Evolutionary conservation across 306 rosid genomes (phyloP).

Genomic region (Cucumis hystrix): DNA sequence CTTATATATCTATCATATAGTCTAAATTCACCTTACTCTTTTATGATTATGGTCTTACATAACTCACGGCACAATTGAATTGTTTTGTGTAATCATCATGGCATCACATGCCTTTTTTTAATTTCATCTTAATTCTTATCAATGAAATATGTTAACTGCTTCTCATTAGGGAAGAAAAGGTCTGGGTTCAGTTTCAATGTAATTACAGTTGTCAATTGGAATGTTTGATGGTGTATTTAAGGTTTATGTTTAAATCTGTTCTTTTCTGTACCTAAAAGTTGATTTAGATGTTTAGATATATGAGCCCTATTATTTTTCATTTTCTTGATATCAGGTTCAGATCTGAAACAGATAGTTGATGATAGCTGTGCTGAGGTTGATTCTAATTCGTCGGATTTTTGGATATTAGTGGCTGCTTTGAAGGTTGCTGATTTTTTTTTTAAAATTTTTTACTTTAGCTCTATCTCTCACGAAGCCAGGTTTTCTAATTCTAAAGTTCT

Average conservation of each 20-base stretch:
- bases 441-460: background rate
- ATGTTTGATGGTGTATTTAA: background rate
- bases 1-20: no score
- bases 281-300: background rate
- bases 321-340: conserved; percentile 32
- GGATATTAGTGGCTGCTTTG: conserved; percentile 91
- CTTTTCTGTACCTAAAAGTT: background rate
- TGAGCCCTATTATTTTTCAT: background rate
- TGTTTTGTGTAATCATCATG: no score
- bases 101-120: no score
- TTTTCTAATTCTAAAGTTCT: background rate
- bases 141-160: no score
- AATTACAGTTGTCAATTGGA: background rate
- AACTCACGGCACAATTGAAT: no score
- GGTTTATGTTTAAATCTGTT: background rate
- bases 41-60: no score
- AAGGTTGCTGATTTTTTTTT: conserved; percentile 43
- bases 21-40: no score
- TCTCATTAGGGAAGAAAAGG: no score
- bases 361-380: conserved; percentile 67
- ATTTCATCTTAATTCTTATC: no score
- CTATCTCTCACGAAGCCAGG: background rate
- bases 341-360: conserved; percentile 51
- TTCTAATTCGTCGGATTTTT: conserved; percentile 71
- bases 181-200: background rate